Evolutionary conservation across 768 basidiomycete genomes (phyloP).

Genomic region (Lentinula edodes): DNA sequence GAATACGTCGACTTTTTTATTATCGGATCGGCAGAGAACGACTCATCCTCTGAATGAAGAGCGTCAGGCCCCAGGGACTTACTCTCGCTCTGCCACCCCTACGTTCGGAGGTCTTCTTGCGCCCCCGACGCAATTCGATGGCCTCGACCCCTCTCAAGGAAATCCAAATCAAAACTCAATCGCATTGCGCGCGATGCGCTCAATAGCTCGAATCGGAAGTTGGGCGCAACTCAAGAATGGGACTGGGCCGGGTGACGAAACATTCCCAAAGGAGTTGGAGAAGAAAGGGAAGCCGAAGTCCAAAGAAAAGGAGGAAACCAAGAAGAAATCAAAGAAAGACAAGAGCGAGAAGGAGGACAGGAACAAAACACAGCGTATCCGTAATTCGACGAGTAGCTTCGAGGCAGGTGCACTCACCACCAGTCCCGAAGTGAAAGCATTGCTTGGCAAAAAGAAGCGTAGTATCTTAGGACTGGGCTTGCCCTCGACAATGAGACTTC

Average conservation of each 20-base stretch:
- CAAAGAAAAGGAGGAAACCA: slow-evolving; percentile 29
- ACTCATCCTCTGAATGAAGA: neutral
- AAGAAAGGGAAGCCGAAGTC: slow-evolving; percentile 24
- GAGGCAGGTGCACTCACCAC: slow-evolving; percentile 56
- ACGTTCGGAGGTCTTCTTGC: slow-evolving; percentile 32
- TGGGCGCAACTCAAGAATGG: slow-evolving; percentile 56
- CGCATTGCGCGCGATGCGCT: slow-evolving; percentile 73
- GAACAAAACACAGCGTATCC: slow-evolving; percentile 25
- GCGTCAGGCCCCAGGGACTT: neutral
- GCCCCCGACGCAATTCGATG: slow-evolving; percentile 20
- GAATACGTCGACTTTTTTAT: neutral
- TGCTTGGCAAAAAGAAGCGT: slow-evolving; percentile 51
- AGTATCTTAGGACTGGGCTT: slow-evolving; percentile 57
- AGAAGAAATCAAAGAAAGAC: slow-evolving; percentile 24
- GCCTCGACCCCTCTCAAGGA: slow-evolving; percentile 8
- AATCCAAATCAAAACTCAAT: slow-evolving; percentile 50
- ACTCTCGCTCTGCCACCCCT: slow-evolving; percentile 31
- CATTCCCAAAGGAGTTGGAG: slow-evolving; percentile 16
- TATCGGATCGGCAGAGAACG: neutral
- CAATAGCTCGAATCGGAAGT: slow-evolving; percentile 65
- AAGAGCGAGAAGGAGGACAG: slow-evolving; percentile 23
- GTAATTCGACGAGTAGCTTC: slow-evolving; percentile 58
- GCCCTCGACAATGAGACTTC: slow-evolving; percentile 49
- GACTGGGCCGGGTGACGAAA: slow-evolving; percentile 16
- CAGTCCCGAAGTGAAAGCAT: slow-evolving; percentile 24